Conservation (phyloP, 2,329 filamentous ascomycete genomes). For the Lachnellula willkommii region DNA sequence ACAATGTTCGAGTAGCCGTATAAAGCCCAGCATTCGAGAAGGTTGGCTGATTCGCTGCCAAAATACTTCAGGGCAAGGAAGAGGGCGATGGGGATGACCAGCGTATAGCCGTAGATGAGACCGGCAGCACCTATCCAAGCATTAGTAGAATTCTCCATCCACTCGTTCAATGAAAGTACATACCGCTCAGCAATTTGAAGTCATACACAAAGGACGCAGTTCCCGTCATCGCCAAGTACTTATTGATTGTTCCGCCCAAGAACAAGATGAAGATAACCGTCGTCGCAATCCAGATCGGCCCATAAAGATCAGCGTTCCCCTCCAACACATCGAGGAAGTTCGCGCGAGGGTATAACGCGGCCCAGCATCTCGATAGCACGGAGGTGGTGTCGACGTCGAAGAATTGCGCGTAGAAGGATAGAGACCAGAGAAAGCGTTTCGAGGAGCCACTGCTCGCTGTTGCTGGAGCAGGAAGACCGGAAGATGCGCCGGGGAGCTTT, state of each 20-base stretch:
- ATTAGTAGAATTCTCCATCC: neutral
- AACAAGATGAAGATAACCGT: slow-evolving; percentile 96
- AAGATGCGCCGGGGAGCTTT: slow-evolving; percentile 34
- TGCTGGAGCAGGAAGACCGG: slow-evolving; percentile 50
- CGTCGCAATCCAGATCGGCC: slow-evolving; percentile 97
- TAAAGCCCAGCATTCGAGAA: slow-evolving; percentile 90
- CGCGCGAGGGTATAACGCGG: slow-evolving; percentile 81
- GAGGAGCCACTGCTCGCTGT: slow-evolving; percentile 48
- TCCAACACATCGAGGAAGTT: slow-evolving; percentile 98
- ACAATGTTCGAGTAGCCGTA: slow-evolving; percentile 97
- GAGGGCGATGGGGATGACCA: slow-evolving; percentile 74
- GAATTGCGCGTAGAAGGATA: slow-evolving; percentile 94
- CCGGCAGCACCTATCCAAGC: slow-evolving; percentile 66
- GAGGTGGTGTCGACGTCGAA: slow-evolving; percentile 96
- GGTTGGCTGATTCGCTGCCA: slow-evolving; percentile 84
- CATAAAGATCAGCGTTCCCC: slow-evolving; percentile 94
- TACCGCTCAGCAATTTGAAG: slow-evolving; percentile 80
- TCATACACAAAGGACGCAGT: slow-evolving; percentile 80
- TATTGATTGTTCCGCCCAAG: slow-evolving; percentile 87
- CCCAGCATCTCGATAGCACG: slow-evolving; percentile 79
- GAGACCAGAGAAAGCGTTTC: slow-evolving; percentile 88
- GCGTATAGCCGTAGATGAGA: slow-evolving; percentile 91
- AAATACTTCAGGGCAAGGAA: slow-evolving; percentile 93
- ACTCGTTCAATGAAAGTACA: neutral
- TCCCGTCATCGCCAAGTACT: slow-evolving; percentile 70